These are phyloP conservation scores for Schwanniomyces pseudopolymorphus DNA, from an alignment of 805 yeast species.

Conservation along the genomic window DNA sequence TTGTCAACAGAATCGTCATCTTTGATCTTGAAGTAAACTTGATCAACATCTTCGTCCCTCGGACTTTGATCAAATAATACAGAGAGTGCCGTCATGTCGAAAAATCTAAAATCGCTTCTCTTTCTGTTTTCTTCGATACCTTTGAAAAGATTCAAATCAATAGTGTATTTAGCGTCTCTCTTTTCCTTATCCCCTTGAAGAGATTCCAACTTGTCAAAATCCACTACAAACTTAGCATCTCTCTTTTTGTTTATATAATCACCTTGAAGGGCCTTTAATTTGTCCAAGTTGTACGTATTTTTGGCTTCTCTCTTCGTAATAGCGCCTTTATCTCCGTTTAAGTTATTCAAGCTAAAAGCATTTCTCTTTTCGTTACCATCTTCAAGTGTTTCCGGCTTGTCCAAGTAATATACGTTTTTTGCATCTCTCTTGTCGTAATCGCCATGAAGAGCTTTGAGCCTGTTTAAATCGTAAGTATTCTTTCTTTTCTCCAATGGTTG, in stretches of 20 bases:
- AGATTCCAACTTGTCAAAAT: conserved; percentile 9
- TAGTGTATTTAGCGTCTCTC: conserved; percentile 15
- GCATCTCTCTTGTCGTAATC: conserved; percentile 12
- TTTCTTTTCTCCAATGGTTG: neutral
- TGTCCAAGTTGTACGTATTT: conserved; percentile 11
- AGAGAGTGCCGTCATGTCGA: neutral
- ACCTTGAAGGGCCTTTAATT: conserved; percentile 4
- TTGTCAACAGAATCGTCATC: conserved; percentile 13
- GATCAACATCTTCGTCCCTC: conserved; percentile 2
- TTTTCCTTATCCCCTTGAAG: conserved; percentile 7
- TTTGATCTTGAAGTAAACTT: conserved; percentile 11
- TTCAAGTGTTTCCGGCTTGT: neutral
- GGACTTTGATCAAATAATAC: neutral
- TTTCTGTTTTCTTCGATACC: neutral
- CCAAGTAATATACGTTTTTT: conserved; percentile 12
- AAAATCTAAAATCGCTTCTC: neutral
- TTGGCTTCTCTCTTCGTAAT: conserved; percentile 14
- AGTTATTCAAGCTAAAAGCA: conserved; percentile 11
- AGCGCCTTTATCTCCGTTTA: too few relatives aligned
- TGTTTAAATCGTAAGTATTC: conserved; percentile 6
- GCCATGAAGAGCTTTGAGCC: conserved; percentile 5
- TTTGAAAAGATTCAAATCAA: conserved; percentile 6
- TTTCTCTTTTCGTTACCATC: neutral
- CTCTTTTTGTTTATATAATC: neutral
- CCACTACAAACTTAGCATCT: neutral